These are phyloP conservation scores for Francoa sonchifolia DNA, from an alignment of 441 rosid genomes.

Conservation along the genomic window DNA sequence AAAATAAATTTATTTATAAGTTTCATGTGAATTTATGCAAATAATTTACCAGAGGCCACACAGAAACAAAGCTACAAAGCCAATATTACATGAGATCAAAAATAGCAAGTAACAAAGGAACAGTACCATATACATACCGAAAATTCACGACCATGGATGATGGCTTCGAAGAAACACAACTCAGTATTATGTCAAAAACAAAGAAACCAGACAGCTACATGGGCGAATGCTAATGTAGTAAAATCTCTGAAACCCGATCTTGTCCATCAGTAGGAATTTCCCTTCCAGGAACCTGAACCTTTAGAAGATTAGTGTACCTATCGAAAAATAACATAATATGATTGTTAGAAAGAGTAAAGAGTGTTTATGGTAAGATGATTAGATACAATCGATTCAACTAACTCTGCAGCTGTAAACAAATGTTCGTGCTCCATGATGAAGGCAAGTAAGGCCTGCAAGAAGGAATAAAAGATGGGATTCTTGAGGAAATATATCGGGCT, in stretches of 20 bases:
- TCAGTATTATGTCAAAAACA: too few relatives aligned
- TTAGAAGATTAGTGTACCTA: conserved; percentile 10
- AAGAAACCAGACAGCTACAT: too few relatives aligned
- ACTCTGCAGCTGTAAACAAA: conserved; percentile 70
- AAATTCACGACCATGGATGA: too few relatives aligned
- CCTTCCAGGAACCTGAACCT: conserved; percentile 11
- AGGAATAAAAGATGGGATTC: neutral
- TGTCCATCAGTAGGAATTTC: conserved; percentile 10
- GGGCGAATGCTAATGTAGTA: conserved; percentile 10
- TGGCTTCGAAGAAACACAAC: too few relatives aligned
- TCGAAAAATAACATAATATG: neutral
- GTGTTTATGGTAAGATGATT: neutral
- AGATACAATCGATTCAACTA: conserved; percentile 13
- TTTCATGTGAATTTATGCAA: too few relatives aligned
- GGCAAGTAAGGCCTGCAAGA: conserved; percentile 75
- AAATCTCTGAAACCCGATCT: conserved; percentile 6
- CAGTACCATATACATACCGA: too few relatives aligned
- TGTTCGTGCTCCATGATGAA: conserved; percentile 62
- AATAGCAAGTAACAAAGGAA: too few relatives aligned
- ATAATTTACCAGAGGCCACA: too few relatives aligned
- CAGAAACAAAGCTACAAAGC: too few relatives aligned
- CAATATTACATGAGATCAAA: too few relatives aligned
- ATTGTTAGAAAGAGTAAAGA: neutral
- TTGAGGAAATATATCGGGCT: neutral
- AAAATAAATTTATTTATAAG: too few relatives aligned